These are phyloP conservation scores for Trichomonas gallinae DNA, from an alignment of 208 protist species.

Conservation along the genomic window DNA sequence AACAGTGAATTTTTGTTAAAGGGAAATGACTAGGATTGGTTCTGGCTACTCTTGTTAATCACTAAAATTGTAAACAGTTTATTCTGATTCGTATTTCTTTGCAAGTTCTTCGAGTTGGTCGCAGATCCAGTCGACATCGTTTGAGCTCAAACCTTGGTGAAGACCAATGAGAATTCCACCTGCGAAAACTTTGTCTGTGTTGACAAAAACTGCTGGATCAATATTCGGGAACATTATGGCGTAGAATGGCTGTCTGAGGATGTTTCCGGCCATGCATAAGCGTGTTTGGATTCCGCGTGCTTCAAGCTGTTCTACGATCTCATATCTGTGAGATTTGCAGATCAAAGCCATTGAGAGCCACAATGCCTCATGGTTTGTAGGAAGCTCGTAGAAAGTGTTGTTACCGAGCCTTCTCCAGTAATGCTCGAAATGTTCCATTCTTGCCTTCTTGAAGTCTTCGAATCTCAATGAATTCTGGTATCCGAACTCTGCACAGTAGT, in stretches of 20 bases:
- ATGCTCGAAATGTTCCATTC: constrained; percentile 20
- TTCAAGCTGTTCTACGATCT: constrained; percentile 29
- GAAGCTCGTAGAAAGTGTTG: neutral
- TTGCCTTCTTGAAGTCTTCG: neutral
- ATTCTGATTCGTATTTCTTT: neutral
- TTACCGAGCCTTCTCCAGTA: constrained; percentile 24
- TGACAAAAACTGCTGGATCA: neutral
- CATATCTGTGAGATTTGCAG: constrained; percentile 10
- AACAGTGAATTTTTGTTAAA: too few relatives aligned
- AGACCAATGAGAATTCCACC: neutral
- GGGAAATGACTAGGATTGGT: too few relatives aligned
- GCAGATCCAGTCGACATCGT: neutral
- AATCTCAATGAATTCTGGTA: constrained; percentile 27
- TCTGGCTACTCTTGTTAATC: too few relatives aligned
- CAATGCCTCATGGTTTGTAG: neutral
- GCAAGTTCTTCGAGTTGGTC: neutral
- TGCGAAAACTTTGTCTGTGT: neutral
- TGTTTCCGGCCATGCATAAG: constrained; percentile 36
- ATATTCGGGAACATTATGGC: neutral
- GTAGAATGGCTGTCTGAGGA: constrained; percentile 35
- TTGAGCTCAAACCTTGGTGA: neutral
- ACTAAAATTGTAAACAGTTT: neutral
- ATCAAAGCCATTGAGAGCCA: constrained; percentile 35
- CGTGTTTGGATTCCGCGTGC: constrained; percentile 29
- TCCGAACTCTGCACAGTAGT: constrained; percentile 38